Percentiles rank a stretch among this genome's conserved stretches.
These are phyloP conservation scores for Decorospora gaudefroyi DNA, from an alignment of 2,329 filamentous ascomycete genomes.

Conservation along the genomic window DNA sequence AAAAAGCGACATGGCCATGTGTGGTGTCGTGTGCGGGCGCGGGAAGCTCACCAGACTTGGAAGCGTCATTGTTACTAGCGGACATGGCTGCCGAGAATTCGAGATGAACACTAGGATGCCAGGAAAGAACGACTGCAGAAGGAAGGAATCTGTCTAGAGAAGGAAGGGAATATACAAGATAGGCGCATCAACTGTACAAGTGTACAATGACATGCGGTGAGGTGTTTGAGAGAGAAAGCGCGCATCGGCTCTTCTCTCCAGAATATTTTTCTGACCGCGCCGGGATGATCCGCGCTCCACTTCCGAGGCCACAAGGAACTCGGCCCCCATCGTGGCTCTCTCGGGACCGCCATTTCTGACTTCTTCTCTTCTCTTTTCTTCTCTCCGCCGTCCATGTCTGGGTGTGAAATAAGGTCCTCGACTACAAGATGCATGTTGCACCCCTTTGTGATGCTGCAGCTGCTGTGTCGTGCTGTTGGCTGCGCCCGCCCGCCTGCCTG, in stretches of 20 bases:
- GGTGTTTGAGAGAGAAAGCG: constrained; percentile 14
- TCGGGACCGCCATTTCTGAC: neutral
- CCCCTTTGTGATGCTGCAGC: no score
- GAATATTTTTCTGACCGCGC: constrained; percentile 37
- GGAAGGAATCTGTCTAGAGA: constrained; percentile 29
- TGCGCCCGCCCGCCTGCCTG: neutral
- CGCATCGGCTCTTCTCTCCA: constrained; percentile 19
- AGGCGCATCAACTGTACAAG: constrained; percentile 44
- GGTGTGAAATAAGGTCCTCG: no score
- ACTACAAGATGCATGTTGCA: no score
- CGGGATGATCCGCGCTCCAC: constrained; percentile 25
- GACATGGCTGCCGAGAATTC: constrained; percentile 36
- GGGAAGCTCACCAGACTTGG: constrained; percentile 43
- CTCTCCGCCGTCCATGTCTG: neutral
- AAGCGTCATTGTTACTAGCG: constrained; percentile 45
- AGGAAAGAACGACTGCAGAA: constrained; percentile 29
- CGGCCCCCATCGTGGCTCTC: constrained; percentile 3
- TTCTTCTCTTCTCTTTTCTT: neutral
- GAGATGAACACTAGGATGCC: constrained; percentile 20
- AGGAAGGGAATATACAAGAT: constrained; percentile 36
- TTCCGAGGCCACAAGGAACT: constrained; percentile 17
- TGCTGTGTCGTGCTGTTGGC: constrained; percentile 1
- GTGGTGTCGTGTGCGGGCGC: constrained; percentile 15
- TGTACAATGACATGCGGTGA: constrained; percentile 37
- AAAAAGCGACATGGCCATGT: constrained; percentile 1